Percentiles rank a stretch among this genome's conserved stretches.
These are phyloP conservation scores for Cordyceps cateniannulata DNA, from an alignment of 2,329 filamentous ascomycete genomes.

Conservation along the genomic window DNA sequence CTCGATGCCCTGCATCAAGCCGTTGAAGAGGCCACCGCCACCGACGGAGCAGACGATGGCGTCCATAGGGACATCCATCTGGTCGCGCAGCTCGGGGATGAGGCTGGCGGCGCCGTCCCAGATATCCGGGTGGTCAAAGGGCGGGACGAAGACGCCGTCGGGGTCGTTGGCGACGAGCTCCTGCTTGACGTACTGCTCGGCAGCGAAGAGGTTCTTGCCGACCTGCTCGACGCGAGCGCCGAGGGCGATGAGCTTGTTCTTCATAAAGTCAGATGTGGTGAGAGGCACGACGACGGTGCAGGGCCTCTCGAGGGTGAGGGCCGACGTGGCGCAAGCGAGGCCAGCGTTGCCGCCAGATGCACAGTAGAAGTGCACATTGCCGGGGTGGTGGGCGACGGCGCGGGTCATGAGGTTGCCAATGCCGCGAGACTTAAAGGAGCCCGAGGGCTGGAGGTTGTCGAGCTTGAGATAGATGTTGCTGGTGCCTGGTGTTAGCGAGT, in stretches of 20 bases:
- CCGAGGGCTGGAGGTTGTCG: conserved; percentile 76
- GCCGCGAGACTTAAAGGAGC: conserved; percentile 79
- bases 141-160: conserved; percentile 57
- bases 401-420: conserved; percentile 62
- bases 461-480: conserved; percentile 79
- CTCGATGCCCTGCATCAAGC: conserved; percentile 64
- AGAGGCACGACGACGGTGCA: conserved; percentile 71
- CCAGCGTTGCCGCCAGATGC: conserved; percentile 81
- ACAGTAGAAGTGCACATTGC: conserved; percentile 64
- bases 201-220: conserved; percentile 62
- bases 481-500: conserved; percentile 17
- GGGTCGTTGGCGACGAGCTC: conserved; percentile 48
- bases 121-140: conserved; percentile 62
- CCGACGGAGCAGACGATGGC: conserved; percentile 73
- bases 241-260: conserved; percentile 60
- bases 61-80: conserved; percentile 47
- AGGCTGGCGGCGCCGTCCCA: conserved; percentile 61
- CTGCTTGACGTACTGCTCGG: conserved; percentile 59
- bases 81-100: conserved; percentile 42
- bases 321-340: conserved; percentile 71
- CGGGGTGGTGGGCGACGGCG: conserved; percentile 26
- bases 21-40: conserved; percentile 73
- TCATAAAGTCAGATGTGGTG: conserved; percentile 61
- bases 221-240: conserved; percentile 63
- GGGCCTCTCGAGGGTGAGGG: conserved; percentile 54